Evolutionary conservation across 2,329 filamentous ascomycete genomes (phyloP), one percentile per base, ranked within the genome.

Genomic region (Cladosporium sp.): DNA sequence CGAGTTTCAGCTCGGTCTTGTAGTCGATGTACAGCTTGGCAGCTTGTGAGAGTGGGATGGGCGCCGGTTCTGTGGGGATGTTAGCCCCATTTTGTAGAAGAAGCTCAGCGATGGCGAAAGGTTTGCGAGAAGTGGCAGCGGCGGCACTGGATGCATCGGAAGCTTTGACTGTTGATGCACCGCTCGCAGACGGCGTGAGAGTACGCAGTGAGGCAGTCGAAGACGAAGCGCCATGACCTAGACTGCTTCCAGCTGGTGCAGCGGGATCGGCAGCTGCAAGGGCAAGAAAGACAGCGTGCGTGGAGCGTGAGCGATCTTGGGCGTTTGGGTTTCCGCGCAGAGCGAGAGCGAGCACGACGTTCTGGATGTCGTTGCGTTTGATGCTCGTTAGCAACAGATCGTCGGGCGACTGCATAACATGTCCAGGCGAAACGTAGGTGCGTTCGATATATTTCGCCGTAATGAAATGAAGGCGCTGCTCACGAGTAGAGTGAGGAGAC

Each of bases 321-420:
- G 85, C 80, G 62, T 98, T 98, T 12, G 91, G 88, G 62, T 91
- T 95, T 12, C 88, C 93, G 54, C 80, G 80, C 27, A 96, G 77
- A 1, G 93, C 89, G 40, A 98, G 77, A 3, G 88, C 92, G 62
- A 96, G 94, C 20, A 98, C 80, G 19, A 96, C 90, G 56, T 90
- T 87, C 63, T 93, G 87, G 49, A 98, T 88, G 64, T 98, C 91
- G 67, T 96, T 96, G 70, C 85, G 89, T 76, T 97, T 98, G 67
- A 97, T 91, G 8, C 88, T 91, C 4, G 91, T 90, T 33, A 98
- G 74, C 5, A 98, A 78, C 0, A 88, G 91, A 61, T 98, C 93
- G 54, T 97, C 90, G 0, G 92, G 75, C 0, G 85, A 88, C 91
- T 38, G 90, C 72, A 0, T 85, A 30, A 55, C 40, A 3, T 85